A percentile compares a stretch with the other conserved stretches of the same genome.
These are phyloP conservation scores for Rhytidhysteron rufulum DNA, from an alignment of 2,329 filamentous ascomycete species.

Conservation along the genomic window DNA sequence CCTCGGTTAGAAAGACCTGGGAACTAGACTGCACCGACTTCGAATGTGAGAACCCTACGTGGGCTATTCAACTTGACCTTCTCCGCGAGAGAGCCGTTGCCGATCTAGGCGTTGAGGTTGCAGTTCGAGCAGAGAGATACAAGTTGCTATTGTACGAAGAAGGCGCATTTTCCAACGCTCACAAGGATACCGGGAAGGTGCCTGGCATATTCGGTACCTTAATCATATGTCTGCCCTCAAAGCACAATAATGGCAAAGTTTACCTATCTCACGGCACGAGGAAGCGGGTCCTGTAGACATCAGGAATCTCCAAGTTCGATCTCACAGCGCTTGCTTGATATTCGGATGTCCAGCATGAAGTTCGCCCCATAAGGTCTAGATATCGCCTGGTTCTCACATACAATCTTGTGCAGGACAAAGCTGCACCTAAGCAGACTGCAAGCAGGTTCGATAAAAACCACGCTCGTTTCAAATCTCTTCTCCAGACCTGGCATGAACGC, in stretches of 20 bases:
- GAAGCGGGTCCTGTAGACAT: conserved; percentile 7
- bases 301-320: conserved; percentile 1
- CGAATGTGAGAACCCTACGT: conserved; percentile 16
- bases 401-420: neutral
- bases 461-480: too few species aligned
- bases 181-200: conserved; percentile 47
- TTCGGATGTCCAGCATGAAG: neutral
- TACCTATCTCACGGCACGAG: conserved; percentile 41
- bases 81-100: too few species aligned
- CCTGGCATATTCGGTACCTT: conserved; percentile 51
- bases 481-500: too few species aligned
- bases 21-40: conserved; percentile 23
- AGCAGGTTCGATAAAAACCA: too few species aligned
- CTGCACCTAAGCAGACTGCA: too few species aligned
- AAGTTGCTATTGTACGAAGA: conserved; percentile 46
- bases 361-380: neutral
- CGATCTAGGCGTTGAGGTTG: too few species aligned
- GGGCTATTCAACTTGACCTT: too few species aligned
- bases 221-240: conserved; percentile 47
- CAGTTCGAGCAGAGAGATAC: conserved; percentile 32
- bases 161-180: conserved; percentile 48
- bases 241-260: conserved; percentile 47
- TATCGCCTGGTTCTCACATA: neutral
- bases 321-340: neutral
- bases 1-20: conserved; percentile 26